Conservation (phyloP, 1,284 basidiomycete species). For the Trametes sp. region DNA sequence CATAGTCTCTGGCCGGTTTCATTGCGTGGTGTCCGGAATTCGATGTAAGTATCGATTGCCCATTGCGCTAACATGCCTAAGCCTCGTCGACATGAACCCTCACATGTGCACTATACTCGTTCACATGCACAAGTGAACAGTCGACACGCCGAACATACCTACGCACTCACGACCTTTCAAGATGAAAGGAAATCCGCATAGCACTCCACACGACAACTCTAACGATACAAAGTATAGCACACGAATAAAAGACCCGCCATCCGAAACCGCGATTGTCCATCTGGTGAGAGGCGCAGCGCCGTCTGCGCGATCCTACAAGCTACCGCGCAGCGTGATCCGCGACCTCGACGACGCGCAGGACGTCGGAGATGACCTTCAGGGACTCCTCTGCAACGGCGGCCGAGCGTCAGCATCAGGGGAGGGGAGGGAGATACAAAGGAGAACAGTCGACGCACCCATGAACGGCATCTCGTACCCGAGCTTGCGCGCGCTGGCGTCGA, state of each 20-base stretch:
- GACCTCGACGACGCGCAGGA: conserved; percentile 23
- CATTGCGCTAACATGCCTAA: too few species aligned
- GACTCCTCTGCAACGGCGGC: conserved; percentile 12
- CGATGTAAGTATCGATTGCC: too few species aligned
- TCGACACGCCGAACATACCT: too few species aligned
- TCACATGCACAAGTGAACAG: too few species aligned
- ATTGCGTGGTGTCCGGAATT: too few species aligned
- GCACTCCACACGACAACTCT: not conserved
- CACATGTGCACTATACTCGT: too few species aligned
- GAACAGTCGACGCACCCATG: conserved; percentile 21
- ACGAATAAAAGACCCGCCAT: not conserved
- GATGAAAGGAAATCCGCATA: not conserved
- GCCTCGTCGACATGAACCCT: too few species aligned
- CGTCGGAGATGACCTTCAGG: conserved; percentile 23
- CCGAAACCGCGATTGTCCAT: not conserved
- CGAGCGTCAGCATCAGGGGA: not conserved
- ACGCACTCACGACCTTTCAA: too few species aligned
- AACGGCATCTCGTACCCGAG: conserved; percentile 29
- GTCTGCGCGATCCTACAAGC: too few species aligned
- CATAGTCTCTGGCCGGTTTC: too few species aligned
- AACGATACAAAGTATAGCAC: conserved; percentile 1
- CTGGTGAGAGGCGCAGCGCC: too few species aligned
- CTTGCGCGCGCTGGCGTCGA: conserved; percentile 26
- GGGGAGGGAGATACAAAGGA: not conserved
- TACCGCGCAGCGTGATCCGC: not conserved